A percentile compares a stretch with the other conserved stretches of the same genome.
These are phyloP conservation scores for Phytopythium oedochilum DNA, from an alignment of 352 stramenopile genomes.

Conservation along the genomic window DNA sequence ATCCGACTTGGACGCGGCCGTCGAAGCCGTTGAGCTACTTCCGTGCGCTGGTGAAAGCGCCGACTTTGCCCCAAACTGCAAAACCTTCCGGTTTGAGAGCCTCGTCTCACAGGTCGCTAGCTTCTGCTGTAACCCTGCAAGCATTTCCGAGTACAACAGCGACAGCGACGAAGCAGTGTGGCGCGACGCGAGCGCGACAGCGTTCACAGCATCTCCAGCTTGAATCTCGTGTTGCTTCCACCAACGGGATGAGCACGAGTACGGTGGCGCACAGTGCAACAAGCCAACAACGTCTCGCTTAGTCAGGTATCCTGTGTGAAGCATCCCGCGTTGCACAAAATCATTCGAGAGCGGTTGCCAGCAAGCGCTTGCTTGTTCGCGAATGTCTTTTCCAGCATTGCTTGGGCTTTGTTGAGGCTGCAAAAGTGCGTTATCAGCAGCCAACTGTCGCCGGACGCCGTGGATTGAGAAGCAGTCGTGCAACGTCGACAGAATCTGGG, in stretches of 20 bases:
- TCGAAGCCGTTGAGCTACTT: not conserved
- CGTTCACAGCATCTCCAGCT: not conserved
- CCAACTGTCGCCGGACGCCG: constrained; percentile 36
- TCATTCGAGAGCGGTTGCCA: constrained; percentile 77
- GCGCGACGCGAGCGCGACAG: constrained; percentile 12
- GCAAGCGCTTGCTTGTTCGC: constrained; percentile 41
- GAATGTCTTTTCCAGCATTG: not conserved
- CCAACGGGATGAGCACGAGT: constrained; percentile 45
- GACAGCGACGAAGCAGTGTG: constrained; percentile 77
- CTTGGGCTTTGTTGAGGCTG: constrained; percentile 8
- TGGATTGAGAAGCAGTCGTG: constrained; percentile 76
- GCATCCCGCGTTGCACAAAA: constrained; percentile 72
- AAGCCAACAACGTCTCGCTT: constrained; percentile 77
- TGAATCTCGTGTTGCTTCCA: constrained; percentile 52
- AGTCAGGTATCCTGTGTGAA: constrained; percentile 62
- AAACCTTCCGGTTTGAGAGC: constrained; percentile 37
- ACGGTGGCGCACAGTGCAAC: constrained; percentile 53
- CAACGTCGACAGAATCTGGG: constrained; percentile 64
- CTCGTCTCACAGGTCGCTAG: constrained; percentile 33
- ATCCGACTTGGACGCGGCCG: constrained; percentile 29
- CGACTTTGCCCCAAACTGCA: constrained; percentile 58
- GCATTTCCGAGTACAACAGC: constrained; percentile 68
- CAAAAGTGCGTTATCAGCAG: constrained; percentile 14
- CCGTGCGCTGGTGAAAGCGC: constrained; percentile 4
- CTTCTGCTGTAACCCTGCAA: constrained; percentile 58